phyloP scores from a whole-genome alignment of 192 early-diverging fungal genomes.

The Allomyces javanicus region DNA sequence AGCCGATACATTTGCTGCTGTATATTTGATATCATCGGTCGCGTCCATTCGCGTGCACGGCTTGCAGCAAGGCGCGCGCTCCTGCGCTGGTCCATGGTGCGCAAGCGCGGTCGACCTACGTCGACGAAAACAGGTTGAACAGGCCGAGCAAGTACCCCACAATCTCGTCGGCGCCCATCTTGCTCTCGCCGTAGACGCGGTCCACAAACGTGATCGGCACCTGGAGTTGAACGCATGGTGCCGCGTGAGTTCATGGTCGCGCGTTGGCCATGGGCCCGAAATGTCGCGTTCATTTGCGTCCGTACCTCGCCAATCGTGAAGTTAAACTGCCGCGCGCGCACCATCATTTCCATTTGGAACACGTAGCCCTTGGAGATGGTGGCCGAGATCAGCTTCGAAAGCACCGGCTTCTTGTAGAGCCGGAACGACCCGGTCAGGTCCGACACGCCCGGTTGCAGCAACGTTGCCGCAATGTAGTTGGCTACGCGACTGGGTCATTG shows the following conservation, averaged over 20 bases:
- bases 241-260: no score
- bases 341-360: conserved; percentile 99
- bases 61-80: no score
- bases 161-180: conserved; percentile 89
- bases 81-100: no score
- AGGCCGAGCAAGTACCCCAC: conserved; percentile 81
- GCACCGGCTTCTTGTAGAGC: conserved; percentile 83
- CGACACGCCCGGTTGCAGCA: conserved; percentile 74
- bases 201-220: conserved; percentile 97
- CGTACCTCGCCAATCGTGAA: conserved; percentile 61
- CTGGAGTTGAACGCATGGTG: no score
- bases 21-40: no score
- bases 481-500: conserved; percentile 55
- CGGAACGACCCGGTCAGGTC: conserved; percentile 92
- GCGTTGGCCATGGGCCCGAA: no score
- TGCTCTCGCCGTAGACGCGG: conserved; percentile 89
- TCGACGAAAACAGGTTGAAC: conserved; percentile 45
- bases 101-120: no score
- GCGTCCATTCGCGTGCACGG: no score
- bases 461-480: conserved; percentile 74
- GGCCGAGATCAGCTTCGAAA: conserved; percentile 62
- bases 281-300: neutral
- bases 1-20: no score
- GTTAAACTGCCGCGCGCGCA: conserved; percentile 78
- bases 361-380: conserved; percentile 93